phyloP scores from a whole-genome alignment of 148 eudicot species.

The Chenopodium album region DNA sequence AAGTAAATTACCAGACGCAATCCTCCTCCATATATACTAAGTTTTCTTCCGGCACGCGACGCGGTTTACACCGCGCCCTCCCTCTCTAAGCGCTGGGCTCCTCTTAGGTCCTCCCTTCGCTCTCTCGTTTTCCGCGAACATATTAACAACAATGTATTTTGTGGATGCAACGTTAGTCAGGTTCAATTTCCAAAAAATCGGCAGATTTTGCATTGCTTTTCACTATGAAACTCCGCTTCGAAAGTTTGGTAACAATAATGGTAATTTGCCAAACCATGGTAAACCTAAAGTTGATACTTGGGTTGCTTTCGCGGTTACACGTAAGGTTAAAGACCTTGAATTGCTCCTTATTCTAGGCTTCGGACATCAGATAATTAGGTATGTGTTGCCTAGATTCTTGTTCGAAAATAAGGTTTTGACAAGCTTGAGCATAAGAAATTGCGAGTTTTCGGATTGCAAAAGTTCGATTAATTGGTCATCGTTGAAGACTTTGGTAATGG shows the following conservation, averaged over 20 bases:
- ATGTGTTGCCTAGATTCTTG: not conserved
- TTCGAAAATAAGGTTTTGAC: not conserved
- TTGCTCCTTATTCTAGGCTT: not conserved
- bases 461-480: no score
- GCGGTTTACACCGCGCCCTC: no score
- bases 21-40: not conserved
- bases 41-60: not conserved
- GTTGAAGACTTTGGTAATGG: no score
- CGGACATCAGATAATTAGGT: not conserved
- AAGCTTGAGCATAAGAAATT: not conserved
- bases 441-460: not conserved
- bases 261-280: no score
- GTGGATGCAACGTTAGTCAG: no score
- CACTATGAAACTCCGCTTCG: no score
- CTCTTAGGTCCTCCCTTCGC: not conserved
- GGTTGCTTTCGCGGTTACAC: not conserved
- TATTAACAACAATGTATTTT: no score
- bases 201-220: no score
- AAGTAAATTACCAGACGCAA: not conserved
- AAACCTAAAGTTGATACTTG: not conserved
- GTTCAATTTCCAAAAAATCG: no score
- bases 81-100: no score
- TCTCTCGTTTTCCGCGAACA: not conserved
- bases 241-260: no score
- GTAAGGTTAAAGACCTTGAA: conserved; percentile 1